These are phyloP conservation scores for Teratosphaeriaceae sp. DNA, from an alignment of 2,329 filamentous ascomycete species.

Conservation along the genomic window DNA sequence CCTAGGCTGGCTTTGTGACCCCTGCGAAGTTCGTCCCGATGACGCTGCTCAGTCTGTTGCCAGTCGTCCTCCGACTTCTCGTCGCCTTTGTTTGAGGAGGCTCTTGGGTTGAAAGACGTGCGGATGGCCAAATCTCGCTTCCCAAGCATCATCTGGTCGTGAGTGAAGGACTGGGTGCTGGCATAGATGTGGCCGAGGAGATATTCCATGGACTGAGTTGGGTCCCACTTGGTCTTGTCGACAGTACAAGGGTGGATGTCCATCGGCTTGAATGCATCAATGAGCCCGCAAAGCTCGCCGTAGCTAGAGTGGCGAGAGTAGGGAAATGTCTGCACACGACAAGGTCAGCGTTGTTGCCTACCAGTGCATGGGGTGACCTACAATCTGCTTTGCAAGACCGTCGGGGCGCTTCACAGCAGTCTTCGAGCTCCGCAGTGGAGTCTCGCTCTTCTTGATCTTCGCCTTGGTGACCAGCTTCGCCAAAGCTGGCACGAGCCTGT, in stretches of 20 bases:
- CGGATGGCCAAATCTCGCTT: background rate
- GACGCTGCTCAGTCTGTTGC: background rate
- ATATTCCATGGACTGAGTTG: conserved; percentile 54
- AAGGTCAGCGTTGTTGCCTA: background rate
- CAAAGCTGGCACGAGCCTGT: conserved; percentile 25
- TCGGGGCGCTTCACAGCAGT: conserved; percentile 8
- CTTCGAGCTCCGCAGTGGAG: background rate
- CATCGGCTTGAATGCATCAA: conserved; percentile 60
- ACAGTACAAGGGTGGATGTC: conserved; percentile 79
- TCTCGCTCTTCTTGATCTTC: conserved; percentile 8
- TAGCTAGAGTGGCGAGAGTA: conserved; percentile 90
- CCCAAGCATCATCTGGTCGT: conserved; percentile 56
- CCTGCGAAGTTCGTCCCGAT: background rate
- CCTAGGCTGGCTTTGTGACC: background rate
- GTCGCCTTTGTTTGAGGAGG: background rate
- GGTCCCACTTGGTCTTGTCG: conserved; percentile 56
- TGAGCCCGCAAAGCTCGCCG: conserved; percentile 64
- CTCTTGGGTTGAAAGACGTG: background rate
- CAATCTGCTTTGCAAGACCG: conserved; percentile 23
- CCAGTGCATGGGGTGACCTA: conserved; percentile 8
- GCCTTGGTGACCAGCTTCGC: conserved; percentile 20
- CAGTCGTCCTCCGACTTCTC: background rate
- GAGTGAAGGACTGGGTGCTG: conserved; percentile 47
- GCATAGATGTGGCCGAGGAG: conserved; percentile 69
- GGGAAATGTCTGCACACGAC: conserved; percentile 53